Percentiles rank a stretch among this genome's conserved stretches.
phyloP scores from a whole-genome alignment of 2,329 filamentous ascomycete genomes.

The Pseudogymnoascus sp. region DNA sequence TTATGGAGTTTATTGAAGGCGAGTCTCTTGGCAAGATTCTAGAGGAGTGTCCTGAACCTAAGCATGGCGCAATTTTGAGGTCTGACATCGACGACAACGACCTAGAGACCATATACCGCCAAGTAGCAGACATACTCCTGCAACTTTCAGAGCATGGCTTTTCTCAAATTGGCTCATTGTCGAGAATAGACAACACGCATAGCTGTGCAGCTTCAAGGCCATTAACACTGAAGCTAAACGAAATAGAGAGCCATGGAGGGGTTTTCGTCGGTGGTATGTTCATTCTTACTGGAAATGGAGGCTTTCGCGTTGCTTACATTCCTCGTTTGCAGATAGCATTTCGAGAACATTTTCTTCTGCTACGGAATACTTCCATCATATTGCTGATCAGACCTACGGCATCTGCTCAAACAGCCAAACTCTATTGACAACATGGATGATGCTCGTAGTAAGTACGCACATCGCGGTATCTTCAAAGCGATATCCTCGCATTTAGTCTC shows the following conservation, averaged over 20 bases:
- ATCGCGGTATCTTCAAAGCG: slow-evolving; percentile 23
- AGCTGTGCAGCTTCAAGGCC: background rate
- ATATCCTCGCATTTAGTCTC: slow-evolving; percentile 22
- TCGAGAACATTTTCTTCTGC: slow-evolving; percentile 24
- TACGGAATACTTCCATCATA: slow-evolving; percentile 28
- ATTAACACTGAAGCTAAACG: background rate
- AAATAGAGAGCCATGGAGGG: background rate
- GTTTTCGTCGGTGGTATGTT: background rate
- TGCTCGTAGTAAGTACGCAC: slow-evolving; percentile 24
- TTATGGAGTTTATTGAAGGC: slow-evolving; percentile 22
- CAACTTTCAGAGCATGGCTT: slow-evolving; percentile 15
- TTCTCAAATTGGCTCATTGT: slow-evolving; percentile 13
- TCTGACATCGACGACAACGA: slow-evolving; percentile 14
- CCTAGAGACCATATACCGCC: slow-evolving; percentile 13
- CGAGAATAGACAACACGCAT: background rate
- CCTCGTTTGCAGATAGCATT: slow-evolving; percentile 5
- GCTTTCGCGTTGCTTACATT: background rate
- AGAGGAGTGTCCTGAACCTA: slow-evolving; percentile 2
- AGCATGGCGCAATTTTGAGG: slow-evolving; percentile 12
- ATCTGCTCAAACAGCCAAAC: slow-evolving; percentile 29
- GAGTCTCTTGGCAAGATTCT: slow-evolving; percentile 13
- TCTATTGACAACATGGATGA: slow-evolving; percentile 24
- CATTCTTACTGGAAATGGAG: background rate
- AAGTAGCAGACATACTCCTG: slow-evolving; percentile 14
- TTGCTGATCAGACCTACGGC: slow-evolving; percentile 27